Evolutionary conservation across 352 stramenopile species (phyloP).

Genomic region (Globisporangium irregulare): DNA sequence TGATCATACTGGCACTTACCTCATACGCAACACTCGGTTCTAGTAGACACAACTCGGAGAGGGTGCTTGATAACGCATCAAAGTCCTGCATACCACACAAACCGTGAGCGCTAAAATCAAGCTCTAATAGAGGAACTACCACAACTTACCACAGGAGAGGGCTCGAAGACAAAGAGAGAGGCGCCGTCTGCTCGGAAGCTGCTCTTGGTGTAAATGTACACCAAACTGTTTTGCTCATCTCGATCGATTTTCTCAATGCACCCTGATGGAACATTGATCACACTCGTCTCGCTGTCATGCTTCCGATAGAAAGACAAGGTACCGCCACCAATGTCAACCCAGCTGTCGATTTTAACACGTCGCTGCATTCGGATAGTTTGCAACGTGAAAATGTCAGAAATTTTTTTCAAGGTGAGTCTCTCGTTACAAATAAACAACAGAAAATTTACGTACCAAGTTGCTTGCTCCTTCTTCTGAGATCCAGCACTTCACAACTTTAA

Average conservation of each 20-base stretch:
- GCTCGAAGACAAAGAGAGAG: conserved; percentile 18
- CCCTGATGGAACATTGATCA: conserved; percentile 54
- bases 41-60: not conserved
- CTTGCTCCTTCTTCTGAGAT: conserved; percentile 20
- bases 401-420: not conserved
- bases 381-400: not conserved
- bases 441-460: conserved; percentile 21
- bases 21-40: not conserved
- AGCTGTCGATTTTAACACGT: conserved; percentile 41
- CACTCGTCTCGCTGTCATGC: conserved; percentile 30
- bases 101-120: not conserved
- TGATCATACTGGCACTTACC: not conserved
- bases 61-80: not conserved
- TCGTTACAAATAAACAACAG: not conserved
- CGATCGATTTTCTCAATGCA: conserved; percentile 44
- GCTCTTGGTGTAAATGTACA: conserved; percentile 22
- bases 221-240: conserved; percentile 22
- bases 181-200: conserved; percentile 10
- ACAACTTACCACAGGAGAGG: conserved; percentile 5
- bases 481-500: conserved; percentile 34
- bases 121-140: too few relatives aligned
- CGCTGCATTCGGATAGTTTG: conserved; percentile 19
- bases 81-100: not conserved
- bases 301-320: conserved; percentile 54
- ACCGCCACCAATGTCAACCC: conserved; percentile 46